Conservation (phyloP, 2,329 filamentous ascomycete genomes). For the Hirsutella rhossiliensis region DNA sequence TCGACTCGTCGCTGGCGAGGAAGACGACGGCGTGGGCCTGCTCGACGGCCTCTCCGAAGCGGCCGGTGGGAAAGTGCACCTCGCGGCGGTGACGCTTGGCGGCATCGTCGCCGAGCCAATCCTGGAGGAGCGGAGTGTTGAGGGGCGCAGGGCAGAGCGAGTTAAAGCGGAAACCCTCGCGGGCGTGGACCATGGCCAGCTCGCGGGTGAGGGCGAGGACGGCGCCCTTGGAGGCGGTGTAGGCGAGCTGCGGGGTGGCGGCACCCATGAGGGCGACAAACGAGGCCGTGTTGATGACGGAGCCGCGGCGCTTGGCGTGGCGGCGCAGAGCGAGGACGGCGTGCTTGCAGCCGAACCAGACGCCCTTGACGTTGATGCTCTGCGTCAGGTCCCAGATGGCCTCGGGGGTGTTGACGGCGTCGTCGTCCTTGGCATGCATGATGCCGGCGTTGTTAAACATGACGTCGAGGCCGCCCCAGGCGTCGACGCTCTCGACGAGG, state of each 20-base stretch:
- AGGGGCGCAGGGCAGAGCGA: conserved; percentile 79
- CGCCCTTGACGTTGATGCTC: conserved; percentile 91
- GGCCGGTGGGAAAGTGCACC: conserved; percentile 77
- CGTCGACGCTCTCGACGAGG: conserved; percentile 62
- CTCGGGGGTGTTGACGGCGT: conserved; percentile 75
- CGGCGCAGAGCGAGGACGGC: conserved; percentile 71
- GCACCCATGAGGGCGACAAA: conserved; percentile 80
- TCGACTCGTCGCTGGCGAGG: conserved; percentile 75
- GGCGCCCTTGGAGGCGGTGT: conserved; percentile 88
- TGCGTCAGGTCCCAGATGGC: conserved; percentile 91
- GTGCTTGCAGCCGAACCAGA: conserved; percentile 95
- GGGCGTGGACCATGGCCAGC: conserved; percentile 81
- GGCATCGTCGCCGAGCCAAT: conserved; percentile 83
- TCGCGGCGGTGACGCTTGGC: conserved; percentile 73
- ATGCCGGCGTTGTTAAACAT: conserved; percentile 98
- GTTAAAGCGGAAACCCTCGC: conserved; percentile 85
- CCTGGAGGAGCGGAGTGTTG: conserved; percentile 84
- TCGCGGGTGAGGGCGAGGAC: conserved; percentile 85
- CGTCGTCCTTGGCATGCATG: conserved; percentile 76
- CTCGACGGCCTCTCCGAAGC: conserved; percentile 89
- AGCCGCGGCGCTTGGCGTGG: conserved; percentile 65
- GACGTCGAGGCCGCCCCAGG: conserved; percentile 79
- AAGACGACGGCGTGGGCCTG: conserved; percentile 85
- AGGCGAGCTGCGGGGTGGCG: conserved; percentile 80
- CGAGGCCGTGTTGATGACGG: conserved; percentile 86